Conservation (phyloP, 2,329 filamentous ascomycete species). For the Colletotrichum sansevieriae region DNA sequence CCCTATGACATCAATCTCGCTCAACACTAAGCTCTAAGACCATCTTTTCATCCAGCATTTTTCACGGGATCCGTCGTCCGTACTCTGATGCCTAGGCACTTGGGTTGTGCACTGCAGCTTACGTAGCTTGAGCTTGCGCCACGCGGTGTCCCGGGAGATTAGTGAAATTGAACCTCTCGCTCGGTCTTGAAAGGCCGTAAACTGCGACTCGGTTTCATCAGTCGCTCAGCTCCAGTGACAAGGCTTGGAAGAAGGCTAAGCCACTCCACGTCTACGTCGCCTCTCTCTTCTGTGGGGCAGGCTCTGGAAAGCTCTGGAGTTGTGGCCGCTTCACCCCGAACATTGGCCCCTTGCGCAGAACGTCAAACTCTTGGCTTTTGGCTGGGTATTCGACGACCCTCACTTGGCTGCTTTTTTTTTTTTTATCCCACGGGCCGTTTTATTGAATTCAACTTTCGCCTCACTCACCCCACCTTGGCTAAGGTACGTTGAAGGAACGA, state of each 20-base stretch:
- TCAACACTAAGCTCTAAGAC: too few relatives aligned
- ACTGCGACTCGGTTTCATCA: conserved; percentile 11
- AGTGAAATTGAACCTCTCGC: background rate
- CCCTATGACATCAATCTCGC: conserved; percentile 30
- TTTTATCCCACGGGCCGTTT: background rate
- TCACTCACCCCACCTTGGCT: conserved; percentile 20
- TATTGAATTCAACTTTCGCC: conserved; percentile 14
- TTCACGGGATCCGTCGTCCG: background rate
- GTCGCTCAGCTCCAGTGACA: conserved; percentile 26
- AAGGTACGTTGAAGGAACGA: conserved; percentile 1
- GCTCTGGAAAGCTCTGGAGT: too few relatives aligned
- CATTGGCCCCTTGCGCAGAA: background rate
- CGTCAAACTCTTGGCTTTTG: conserved; percentile 18
- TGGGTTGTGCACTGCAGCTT: background rate
- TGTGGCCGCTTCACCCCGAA: background rate
- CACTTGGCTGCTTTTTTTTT: background rate
- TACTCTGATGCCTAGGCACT: background rate
- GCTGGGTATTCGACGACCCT: conserved; percentile 6
- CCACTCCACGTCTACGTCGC: conserved; percentile 37
- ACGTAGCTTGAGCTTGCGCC: conserved; percentile 16
- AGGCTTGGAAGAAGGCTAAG: conserved; percentile 39
- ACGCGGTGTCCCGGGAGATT: background rate
- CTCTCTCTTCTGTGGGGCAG: background rate
- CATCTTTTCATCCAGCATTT: background rate
- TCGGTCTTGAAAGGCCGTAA: background rate